Evolutionary conservation across 768 basidiomycete genomes (phyloP), one percentile per base, ranked within the genome.

Genomic region (Coprinopsis strossmayeri): DNA sequence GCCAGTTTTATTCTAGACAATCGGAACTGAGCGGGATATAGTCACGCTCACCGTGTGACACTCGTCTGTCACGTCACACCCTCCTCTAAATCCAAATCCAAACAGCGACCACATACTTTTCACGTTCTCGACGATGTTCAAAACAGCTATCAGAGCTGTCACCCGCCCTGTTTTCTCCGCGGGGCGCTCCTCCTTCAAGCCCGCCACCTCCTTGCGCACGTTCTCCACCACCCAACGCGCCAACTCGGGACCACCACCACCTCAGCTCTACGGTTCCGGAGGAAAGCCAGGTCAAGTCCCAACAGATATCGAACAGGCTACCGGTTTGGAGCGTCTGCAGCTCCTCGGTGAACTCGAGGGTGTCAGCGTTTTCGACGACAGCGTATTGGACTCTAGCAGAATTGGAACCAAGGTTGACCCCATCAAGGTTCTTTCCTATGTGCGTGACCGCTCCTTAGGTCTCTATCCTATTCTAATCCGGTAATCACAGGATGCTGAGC

Each of bases 311-410:
- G 79, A 88, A 55, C 95, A 99, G 69, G 81, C 94, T 13, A 99
- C 95, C 57, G 95, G 95, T 81, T 74, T 97, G 48, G 94, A 97
- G 68, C 91, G 95, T 68, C 81, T 96, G 62, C 91, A 99, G 69
- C 72, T 96, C 42, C 70, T 97, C 46, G 92, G 87, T 61, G 84
- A 91, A 53, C 71, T 92, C 60, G 82, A 91, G 66, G 94, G 93
- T 47, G 69, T 92, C 46, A 84, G 90, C 37, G 79, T 92, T 45
- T 99, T 99, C 70, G 92, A 97, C 65, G 76, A 84, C 61, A 77
- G 80, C 50, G 87, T 92, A 27, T 76, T 96, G 55, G 85, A 91
- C 61, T 70, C 92, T 48, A 85, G 82, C 67, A 79, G 88, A 59
- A 67, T 91, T 64, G 95, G 95, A 55, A 97, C 95, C 46, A 76